Evolutionary conservation across 768 basidiomycete genomes (phyloP), one percentile per base, ranked within the genome.

Genomic region (Mycena epipterygia): DNA sequence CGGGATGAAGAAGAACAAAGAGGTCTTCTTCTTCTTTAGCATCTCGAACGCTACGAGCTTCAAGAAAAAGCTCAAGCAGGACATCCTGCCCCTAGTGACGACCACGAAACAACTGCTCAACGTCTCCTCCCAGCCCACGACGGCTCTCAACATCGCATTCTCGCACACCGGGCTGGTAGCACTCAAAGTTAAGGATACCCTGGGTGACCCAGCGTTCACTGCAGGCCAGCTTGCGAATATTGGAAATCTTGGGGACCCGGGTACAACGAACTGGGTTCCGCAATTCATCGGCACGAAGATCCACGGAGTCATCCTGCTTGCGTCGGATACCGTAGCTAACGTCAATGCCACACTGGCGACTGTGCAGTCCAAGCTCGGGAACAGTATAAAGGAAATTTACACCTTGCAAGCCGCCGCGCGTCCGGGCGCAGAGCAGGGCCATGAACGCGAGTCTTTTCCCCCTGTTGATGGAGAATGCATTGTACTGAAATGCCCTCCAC

Each of bases 1-100:
- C 44, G 89, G 89, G 23, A 82, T 89, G 44, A 85, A 84, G 11
- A 90, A 90, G 84, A 87, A 85, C 79, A 83, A 81, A 8, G 84
- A 89, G 70, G 76, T 78, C 16, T 88, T 85, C 75, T 79, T 84
- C 67, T 88, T 90, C 79, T 89, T 89, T 82, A 76, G 84, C 57
- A 85, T 90, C 73, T 76, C 76, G 51, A 70, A 90, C 74, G 81
- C 77, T 61, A 71, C 71, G 6, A 72, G 74, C 33, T 90, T 90
- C 81, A 83, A 83, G 69, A 73, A 74, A 27, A 81, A 86, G 49
- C 79, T 89, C 29, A 64, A 51, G 23, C 17, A 58, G 23, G 68
- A 80, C 17, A 79, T 89, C 55, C 74, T 83, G 7, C 84, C 87
- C 6, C 74, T 81, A 16, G 81, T 90, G 74, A 88, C 85, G 64